These are phyloP conservation scores for Sesbania bispinosa DNA, from an alignment of 306 rosid species.

Conservation along the genomic window DNA sequence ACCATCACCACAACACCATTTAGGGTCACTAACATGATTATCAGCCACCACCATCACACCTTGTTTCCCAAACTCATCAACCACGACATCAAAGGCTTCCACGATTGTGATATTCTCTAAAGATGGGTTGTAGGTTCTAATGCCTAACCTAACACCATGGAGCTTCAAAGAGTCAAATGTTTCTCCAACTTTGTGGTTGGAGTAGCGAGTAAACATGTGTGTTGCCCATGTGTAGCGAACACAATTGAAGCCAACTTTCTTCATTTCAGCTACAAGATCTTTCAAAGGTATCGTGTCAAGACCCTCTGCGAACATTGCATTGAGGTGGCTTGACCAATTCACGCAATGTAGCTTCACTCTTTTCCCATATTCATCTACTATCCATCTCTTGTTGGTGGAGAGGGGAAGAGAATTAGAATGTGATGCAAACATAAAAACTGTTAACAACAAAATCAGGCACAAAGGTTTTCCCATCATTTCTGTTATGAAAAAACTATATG, in stretches of 20 bases:
- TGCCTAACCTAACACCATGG: neutral
- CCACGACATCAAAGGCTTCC: conserved; percentile 14
- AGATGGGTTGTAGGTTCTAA: conserved; percentile 12
- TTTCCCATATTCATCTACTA: conserved; percentile 28
- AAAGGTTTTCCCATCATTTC: neutral
- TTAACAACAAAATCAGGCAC: neutral
- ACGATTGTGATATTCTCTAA: conserved; percentile 6
- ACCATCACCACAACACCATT: conserved; percentile 31
- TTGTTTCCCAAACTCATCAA: conserved; percentile 27
- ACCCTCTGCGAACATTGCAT: conserved; percentile 37
- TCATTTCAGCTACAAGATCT: neutral
- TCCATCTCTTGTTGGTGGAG: conserved; percentile 44
- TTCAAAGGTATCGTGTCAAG: conserved; percentile 16
- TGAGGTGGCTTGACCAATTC: conserved; percentile 39
- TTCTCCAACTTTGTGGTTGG: neutral
- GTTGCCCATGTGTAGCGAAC: conserved; percentile 38
- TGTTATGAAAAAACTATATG: neutral
- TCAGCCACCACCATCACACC: conserved; percentile 36
- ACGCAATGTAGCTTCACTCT: conserved; percentile 38
- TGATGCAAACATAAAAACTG: conserved; percentile 2
- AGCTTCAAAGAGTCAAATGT: neutral
- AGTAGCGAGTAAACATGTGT: conserved; percentile 36
- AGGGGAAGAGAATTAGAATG: conserved; percentile 30
- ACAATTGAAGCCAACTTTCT: conserved; percentile 25
- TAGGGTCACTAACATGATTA: conserved; percentile 36